These are phyloP conservation scores for Salix brachista DNA, from an alignment of 345 rosid species.

Conservation along the genomic window DNA sequence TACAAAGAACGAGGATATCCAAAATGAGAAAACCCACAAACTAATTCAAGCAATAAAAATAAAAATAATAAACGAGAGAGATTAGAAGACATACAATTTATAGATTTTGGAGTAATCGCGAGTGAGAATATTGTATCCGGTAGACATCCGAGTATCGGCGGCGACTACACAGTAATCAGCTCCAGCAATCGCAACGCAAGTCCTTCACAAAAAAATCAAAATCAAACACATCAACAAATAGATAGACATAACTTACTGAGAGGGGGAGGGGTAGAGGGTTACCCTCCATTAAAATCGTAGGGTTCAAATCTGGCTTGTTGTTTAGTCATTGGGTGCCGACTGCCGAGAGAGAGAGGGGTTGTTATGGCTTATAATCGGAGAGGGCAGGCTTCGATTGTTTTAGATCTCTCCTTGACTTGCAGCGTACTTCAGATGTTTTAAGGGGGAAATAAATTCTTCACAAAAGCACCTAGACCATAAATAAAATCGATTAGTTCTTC, in stretches of 20 bases:
- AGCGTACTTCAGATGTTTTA: background rate
- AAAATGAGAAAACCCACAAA: background rate
- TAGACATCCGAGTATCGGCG: conserved; percentile 95
- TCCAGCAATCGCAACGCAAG: conserved; percentile 94
- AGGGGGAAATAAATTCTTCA: too few relatives aligned
- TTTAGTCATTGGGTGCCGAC: conserved; percentile 67
- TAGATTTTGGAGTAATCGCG: conserved; percentile 91
- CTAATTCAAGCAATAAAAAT: background rate
- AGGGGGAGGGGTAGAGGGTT: background rate
- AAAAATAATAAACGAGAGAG: background rate
- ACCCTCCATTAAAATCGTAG: conserved; percentile 99
- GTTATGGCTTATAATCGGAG: background rate
- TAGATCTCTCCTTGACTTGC: background rate
- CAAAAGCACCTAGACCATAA: too few relatives aligned
- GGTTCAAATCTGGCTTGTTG: conserved; percentile 83
- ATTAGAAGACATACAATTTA: conserved; percentile 46
- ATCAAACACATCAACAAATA: background rate
- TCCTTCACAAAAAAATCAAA: conserved; percentile 32
- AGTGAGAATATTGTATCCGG: conserved; percentile 80
- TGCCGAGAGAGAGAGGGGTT: conserved; percentile 28
- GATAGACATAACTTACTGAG: background rate
- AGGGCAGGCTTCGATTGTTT: background rate
- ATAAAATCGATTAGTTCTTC: too few relatives aligned
- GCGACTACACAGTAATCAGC: conserved; percentile 93
- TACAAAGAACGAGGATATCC: background rate